These are phyloP conservation scores for Capronia epimyces DNA, from an alignment of 2,329 filamentous ascomycete species.

Conservation along the genomic window DNA sequence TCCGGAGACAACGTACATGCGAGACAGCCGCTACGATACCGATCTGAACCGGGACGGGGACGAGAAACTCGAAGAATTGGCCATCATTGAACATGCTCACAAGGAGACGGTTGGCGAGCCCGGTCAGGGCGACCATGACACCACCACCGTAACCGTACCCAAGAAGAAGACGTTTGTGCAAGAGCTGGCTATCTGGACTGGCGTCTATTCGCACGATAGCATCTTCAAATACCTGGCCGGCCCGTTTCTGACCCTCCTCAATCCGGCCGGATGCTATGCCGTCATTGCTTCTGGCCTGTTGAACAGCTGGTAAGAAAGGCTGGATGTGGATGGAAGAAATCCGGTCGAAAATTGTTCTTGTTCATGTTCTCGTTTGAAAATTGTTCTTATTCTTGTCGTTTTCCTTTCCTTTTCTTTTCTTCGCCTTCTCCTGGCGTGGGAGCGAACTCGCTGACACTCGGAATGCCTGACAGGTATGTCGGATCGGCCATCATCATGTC, in stretches of 20 bases:
- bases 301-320: slow-evolving; percentile 31
- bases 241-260: slow-evolving; percentile 32
- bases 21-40: slow-evolving; percentile 29
- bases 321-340: too few relatives aligned
- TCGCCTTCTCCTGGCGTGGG: too few relatives aligned
- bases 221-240: slow-evolving; percentile 30
- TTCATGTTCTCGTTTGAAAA: too few relatives aligned
- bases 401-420: too few relatives aligned
- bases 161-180: slow-evolving; percentile 24
- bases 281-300: slow-evolving; percentile 21
- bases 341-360: too few relatives aligned
- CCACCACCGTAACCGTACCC: background rate
- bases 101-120: slow-evolving; percentile 14
- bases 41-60: slow-evolving; percentile 20
- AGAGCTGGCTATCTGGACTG: slow-evolving; percentile 25
- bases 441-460: too few relatives aligned
- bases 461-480: slow-evolving; percentile 20
- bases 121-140: slow-evolving; percentile 10
- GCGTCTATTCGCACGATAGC: slow-evolving; percentile 20
- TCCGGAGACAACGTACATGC: slow-evolving; percentile 31
- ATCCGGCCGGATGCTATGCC: slow-evolving; percentile 31
- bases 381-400: too few relatives aligned
- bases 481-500: slow-evolving; percentile 30
- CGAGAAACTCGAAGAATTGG: slow-evolving; percentile 21
- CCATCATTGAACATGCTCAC: slow-evolving; percentile 17